Percentiles rank a stretch among this genome's conserved stretches.
phyloP scores from a whole-genome alignment of 768 basidiomycete genomes.

The Lactarius psammicola region DNA sequence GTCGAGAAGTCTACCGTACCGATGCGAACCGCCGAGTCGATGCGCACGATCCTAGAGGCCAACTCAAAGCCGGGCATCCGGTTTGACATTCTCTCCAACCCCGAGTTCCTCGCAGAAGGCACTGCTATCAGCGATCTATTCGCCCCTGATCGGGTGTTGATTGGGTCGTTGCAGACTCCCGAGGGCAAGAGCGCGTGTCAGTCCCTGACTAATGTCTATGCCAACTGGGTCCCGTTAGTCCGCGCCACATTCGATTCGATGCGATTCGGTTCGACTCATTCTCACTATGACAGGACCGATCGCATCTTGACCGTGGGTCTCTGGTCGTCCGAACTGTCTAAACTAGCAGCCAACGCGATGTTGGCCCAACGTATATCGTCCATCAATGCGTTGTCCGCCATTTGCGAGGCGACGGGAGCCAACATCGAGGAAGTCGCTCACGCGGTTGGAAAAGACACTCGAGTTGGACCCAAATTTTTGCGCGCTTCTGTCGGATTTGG shows the following conservation, averaged over 20 bases:
- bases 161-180: conserved; percentile 88
- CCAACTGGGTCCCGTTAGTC: conserved; percentile 94
- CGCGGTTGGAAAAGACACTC: conserved; percentile 90
- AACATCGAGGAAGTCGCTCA: conserved; percentile 97
- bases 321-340: conserved; percentile 98
- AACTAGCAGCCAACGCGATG: conserved; percentile 99
- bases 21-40: conserved; percentile 97
- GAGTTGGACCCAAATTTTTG: conserved; percentile 93
- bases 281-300: conserved; percentile 48
- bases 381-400: conserved; percentile 95
- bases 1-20: conserved; percentile 99
- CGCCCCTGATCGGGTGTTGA: conserved; percentile 91
- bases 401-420: conserved; percentile 98
- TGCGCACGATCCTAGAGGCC: conserved; percentile 98
- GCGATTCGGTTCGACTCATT: background rate
- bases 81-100: conserved; percentile 99
- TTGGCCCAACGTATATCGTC: conserved; percentile 99
- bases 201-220: conserved; percentile 78
- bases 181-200: conserved; percentile 82
- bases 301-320: conserved; percentile 91
- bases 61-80: conserved; percentile 90
- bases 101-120: conserved; percentile 98
- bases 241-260: background rate
- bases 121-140: conserved; percentile 92
- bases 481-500: conserved; percentile 96